Evolutionary conservation across 306 rosid species (phyloP).

Genomic region (Vigna nakashimae): DNA sequence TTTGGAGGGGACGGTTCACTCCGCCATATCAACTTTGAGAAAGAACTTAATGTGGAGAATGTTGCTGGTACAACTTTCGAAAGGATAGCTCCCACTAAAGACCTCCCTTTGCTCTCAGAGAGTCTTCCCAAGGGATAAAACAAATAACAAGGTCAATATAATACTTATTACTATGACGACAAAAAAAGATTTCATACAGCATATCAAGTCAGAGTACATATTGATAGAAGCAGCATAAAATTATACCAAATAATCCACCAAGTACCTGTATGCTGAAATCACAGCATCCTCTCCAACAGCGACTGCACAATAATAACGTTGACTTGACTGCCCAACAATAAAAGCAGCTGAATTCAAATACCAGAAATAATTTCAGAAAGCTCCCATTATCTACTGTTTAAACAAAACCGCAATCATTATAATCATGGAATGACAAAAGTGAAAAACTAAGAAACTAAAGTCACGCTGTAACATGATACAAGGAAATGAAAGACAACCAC

Average conservation of each 20-base stretch:
- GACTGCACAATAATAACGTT: slow-evolving; percentile 91
- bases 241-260: slow-evolving; percentile 31
- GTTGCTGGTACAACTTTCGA: slow-evolving; percentile 95
- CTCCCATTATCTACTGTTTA: slow-evolving; percentile 57
- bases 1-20: slow-evolving; percentile 67
- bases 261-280: slow-evolving; percentile 95
- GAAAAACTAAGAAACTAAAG: slow-evolving; percentile 27
- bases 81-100: slow-evolving; percentile 88
- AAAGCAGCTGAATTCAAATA: slow-evolving; percentile 99
- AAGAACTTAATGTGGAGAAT: slow-evolving; percentile 86
- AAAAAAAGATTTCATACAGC: slow-evolving; percentile 15
- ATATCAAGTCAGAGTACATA: slow-evolving; percentile 1
- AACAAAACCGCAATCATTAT: slow-evolving; percentile 33
- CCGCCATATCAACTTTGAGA: slow-evolving; percentile 91
- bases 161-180: slow-evolving; percentile 26
- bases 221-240: slow-evolving; percentile 6
- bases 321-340: slow-evolving; percentile 99
- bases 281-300: slow-evolving; percentile 94
- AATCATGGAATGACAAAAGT: slow-evolving; percentile 18
- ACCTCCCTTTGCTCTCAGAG: slow-evolving; percentile 88
- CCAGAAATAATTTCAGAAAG: slow-evolving; percentile 86
- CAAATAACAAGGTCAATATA: slow-evolving; percentile 41
- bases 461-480: background rate
- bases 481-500: background rate
- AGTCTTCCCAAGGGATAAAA: slow-evolving; percentile 60